Percentiles rank a stretch among this genome's conserved stretches.
These are phyloP conservation scores for Austroboletus olivaceoglutinosus DNA, from an alignment of 1,284 basidiomycete species.

Conservation along the genomic window DNA sequence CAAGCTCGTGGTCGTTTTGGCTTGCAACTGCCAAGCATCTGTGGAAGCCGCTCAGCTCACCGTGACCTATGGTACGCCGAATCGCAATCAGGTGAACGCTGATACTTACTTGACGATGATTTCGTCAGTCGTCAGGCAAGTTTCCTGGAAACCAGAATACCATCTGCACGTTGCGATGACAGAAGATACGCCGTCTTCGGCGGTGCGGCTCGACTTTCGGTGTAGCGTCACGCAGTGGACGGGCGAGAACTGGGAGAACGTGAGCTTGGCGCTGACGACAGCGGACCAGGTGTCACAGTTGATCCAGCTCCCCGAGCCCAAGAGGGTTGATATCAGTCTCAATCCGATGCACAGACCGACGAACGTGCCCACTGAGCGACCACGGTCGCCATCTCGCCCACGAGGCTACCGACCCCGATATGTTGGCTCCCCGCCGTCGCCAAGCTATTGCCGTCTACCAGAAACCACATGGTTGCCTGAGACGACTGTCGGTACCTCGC, in stretches of 20 bases:
- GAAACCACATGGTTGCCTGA: too few relatives aligned
- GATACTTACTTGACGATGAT: neutral
- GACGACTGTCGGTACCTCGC: too few relatives aligned
- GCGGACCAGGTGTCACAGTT: slow-evolving; percentile 12
- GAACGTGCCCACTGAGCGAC: too few relatives aligned
- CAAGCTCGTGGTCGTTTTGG: slow-evolving; percentile 11
- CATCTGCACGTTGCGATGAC: slow-evolving; percentile 17
- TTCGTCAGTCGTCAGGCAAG: slow-evolving; percentile 10
- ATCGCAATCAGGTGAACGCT: neutral
- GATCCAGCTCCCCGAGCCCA: slow-evolving; percentile 23
- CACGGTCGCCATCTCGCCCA: too few relatives aligned
- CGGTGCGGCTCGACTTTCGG: slow-evolving; percentile 19
- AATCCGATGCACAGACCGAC: neutral
- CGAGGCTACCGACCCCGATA: too few relatives aligned
- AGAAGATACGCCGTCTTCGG: slow-evolving; percentile 11
- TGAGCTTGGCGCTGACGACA: slow-evolving; percentile 19
- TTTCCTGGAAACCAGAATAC: slow-evolving; percentile 22
- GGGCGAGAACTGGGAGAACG: slow-evolving; percentile 24
- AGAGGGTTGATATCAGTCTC: slow-evolving; percentile 16
- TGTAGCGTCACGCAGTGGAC: slow-evolving; percentile 22
- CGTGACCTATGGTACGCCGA: slow-evolving; percentile 20
- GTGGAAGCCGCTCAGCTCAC: slow-evolving; percentile 14
- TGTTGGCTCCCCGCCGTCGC: too few relatives aligned
- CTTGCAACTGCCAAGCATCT: neutral
- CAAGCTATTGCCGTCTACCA: too few relatives aligned